Evolutionary conservation across 1,139 yeast genomes (phyloP).

Genomic region (Scheffersomyces parashehatae): DNA sequence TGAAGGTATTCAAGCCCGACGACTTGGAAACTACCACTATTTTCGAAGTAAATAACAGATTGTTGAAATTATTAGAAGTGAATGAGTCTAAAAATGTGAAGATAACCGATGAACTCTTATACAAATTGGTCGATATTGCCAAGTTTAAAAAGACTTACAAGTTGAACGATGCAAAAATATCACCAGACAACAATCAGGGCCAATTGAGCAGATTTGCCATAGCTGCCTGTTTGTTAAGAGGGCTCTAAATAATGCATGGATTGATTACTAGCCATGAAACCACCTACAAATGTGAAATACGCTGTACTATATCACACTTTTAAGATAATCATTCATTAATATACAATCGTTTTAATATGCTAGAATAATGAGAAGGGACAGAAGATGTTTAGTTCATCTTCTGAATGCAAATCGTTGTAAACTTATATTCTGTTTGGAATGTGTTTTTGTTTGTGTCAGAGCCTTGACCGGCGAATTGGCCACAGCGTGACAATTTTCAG

Average conservation of each 20-base stretch:
- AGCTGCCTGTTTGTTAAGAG: slow-evolving; percentile 41
- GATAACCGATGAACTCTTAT: slow-evolving; percentile 28
- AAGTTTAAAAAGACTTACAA: slow-evolving; percentile 42
- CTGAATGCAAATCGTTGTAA: slow-evolving; percentile 22
- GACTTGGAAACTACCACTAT: slow-evolving; percentile 5
- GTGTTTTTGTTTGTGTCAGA: too few species aligned
- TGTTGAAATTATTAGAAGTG: slow-evolving; percentile 17
- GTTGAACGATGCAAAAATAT: slow-evolving; percentile 30
- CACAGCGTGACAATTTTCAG: too few species aligned
- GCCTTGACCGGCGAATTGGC: too few species aligned
- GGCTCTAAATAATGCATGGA: slow-evolving; percentile 18
- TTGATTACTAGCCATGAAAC: neutral
- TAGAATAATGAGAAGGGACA: neutral
- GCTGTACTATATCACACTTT: neutral
- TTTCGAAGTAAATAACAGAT: slow-evolving; percentile 11
- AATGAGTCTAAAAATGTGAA: slow-evolving; percentile 11
- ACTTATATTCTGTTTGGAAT: slow-evolving; percentile 1
- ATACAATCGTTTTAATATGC: slow-evolving; percentile 10
- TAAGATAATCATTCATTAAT: slow-evolving; percentile 5
- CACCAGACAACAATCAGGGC: slow-evolving; percentile 11
- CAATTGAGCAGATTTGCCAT: slow-evolving; percentile 37
- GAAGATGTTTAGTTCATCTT: slow-evolving; percentile 8
- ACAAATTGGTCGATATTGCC: slow-evolving; percentile 23
- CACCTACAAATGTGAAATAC: neutral
- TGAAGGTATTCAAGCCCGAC: slow-evolving; percentile 25